These are phyloP conservation scores for Myxozyma sirexii DNA, from an alignment of 805 yeast genomes.

Conservation along the genomic window DNA sequence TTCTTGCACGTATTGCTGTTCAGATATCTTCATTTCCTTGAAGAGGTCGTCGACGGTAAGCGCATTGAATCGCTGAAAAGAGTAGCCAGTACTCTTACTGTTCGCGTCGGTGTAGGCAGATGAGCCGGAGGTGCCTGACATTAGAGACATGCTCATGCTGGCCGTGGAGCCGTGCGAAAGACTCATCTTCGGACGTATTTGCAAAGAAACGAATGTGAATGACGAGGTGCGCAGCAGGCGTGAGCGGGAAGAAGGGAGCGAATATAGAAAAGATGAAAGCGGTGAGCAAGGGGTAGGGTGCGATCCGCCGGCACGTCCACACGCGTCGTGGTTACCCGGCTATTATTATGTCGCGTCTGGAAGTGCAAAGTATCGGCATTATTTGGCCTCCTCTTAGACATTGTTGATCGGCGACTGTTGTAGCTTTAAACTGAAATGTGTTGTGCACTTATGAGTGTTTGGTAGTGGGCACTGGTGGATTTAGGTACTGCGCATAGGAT, in stretches of 20 bases:
- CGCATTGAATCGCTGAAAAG: slow-evolving; percentile 21
- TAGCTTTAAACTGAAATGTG: no score
- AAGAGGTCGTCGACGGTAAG: slow-evolving; percentile 33
- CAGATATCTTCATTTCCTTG: slow-evolving; percentile 22
- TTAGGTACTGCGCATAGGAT: no score
- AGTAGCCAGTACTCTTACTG: neutral
- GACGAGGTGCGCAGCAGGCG: neutral
- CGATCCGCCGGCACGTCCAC: neutral
- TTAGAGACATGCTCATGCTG: slow-evolving; percentile 11
- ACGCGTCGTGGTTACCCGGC: slow-evolving; percentile 10
- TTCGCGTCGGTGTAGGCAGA: neutral
- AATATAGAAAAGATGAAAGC: neutral
- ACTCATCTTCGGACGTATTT: neutral
- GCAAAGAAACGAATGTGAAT: neutral
- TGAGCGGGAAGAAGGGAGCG: neutral
- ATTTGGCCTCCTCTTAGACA: no score
- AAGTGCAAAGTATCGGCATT: no score
- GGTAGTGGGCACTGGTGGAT: no score
- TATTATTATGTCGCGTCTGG: neutral
- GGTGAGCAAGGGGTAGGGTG: slow-evolving; percentile 5
- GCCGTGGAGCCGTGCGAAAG: slow-evolving; percentile 1
- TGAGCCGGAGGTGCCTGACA: slow-evolving; percentile 5
- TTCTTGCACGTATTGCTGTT: slow-evolving; percentile 23
- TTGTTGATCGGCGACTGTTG: no score
- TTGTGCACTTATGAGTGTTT: no score